Percentiles rank a stretch among this genome's conserved stretches.
These are phyloP conservation scores for Boletus barrowsii DNA, from an alignment of 768 basidiomycete species.

Conservation along the genomic window DNA sequence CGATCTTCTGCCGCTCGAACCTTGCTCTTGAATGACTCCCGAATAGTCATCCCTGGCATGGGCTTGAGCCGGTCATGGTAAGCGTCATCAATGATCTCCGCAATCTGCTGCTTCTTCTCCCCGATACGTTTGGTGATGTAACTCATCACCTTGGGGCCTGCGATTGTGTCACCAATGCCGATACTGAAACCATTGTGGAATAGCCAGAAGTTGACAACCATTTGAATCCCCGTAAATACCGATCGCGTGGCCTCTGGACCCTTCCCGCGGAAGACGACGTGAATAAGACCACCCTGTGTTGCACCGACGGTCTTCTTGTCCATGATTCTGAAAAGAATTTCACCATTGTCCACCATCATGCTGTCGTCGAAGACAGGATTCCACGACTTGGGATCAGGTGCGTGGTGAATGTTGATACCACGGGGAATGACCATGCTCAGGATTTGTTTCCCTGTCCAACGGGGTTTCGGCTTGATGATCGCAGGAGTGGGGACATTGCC, in stretches of 20 bases:
- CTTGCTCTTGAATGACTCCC: slow-evolving; percentile 94
- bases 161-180: slow-evolving; percentile 98
- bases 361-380: slow-evolving; percentile 91
- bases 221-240: slow-evolving; percentile 94
- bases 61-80: slow-evolving; percentile 85
- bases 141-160: slow-evolving; percentile 83
- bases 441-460: slow-evolving; percentile 98
- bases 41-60: slow-evolving; percentile 97
- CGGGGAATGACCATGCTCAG: slow-evolving; percentile 88
- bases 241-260: slow-evolving; percentile 88
- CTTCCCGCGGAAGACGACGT: slow-evolving; percentile 96
- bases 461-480: slow-evolving; percentile 92
- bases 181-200: slow-evolving; percentile 99
- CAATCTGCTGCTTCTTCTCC: slow-evolving; percentile 77
- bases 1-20: slow-evolving; percentile 92
- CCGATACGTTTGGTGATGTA: slow-evolving; percentile 82
- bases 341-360: slow-evolving; percentile 95
- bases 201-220: slow-evolving; percentile 97
- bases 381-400: slow-evolving; percentile 72
- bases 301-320: slow-evolving; percentile 99
- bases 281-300: slow-evolving; percentile 89
- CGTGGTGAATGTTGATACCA: slow-evolving; percentile 89
- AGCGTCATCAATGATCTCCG: slow-evolving; percentile 74
- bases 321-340: slow-evolving; percentile 91
- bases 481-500: slow-evolving; percentile 89